These are phyloP conservation scores for Penicillium sp. DNA, from an alignment of 2,329 filamentous ascomycete species.

Conservation along the genomic window DNA sequence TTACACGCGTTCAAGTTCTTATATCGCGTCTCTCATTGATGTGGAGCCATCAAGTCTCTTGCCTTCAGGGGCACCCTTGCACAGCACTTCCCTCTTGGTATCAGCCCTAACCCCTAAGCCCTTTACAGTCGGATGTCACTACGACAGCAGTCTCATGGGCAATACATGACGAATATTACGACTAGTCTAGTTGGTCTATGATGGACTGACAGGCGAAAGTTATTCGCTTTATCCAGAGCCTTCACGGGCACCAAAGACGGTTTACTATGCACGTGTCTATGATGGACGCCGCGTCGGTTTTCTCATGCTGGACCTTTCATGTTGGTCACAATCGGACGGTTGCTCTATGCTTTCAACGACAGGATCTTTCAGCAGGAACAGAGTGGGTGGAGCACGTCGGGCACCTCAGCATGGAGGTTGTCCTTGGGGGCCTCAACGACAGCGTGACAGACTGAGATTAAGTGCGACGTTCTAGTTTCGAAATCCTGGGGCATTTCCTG, in stretches of 20 bases:
- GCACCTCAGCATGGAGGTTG: conserved; percentile 50
- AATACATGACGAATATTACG: conserved; percentile 68
- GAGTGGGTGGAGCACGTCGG: conserved; percentile 56
- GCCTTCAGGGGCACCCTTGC: conserved; percentile 44
- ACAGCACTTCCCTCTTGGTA: conserved; percentile 73
- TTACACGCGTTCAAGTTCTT: conserved; percentile 18
- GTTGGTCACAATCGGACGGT: conserved; percentile 66
- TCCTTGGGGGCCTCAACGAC: conserved; percentile 52
- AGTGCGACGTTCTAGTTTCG: conserved; percentile 20
- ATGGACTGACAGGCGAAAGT: conserved; percentile 40
- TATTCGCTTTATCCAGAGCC: conserved; percentile 51
- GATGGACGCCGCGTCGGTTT: conserved; percentile 53
- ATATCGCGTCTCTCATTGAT: conserved; percentile 15
- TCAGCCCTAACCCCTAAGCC: conserved; percentile 90
- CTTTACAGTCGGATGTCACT: conserved; percentile 63
- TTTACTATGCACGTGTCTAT: conserved; percentile 49
- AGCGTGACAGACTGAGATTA: conserved; percentile 20
- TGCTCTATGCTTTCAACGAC: conserved; percentile 47
- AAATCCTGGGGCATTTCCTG: conserved; percentile 25
- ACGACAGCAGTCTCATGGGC: conserved; percentile 65
- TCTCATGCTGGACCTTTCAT: conserved; percentile 61
- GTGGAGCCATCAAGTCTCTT: conserved; percentile 44
- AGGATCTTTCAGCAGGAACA: conserved; percentile 48
- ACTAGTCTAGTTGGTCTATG: conserved; percentile 59
- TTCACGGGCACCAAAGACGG: conserved; percentile 47